phyloP scores from a whole-genome alignment of 202 grass and related monocot species.

The Schoenoplectus tabernaemontani region DNA sequence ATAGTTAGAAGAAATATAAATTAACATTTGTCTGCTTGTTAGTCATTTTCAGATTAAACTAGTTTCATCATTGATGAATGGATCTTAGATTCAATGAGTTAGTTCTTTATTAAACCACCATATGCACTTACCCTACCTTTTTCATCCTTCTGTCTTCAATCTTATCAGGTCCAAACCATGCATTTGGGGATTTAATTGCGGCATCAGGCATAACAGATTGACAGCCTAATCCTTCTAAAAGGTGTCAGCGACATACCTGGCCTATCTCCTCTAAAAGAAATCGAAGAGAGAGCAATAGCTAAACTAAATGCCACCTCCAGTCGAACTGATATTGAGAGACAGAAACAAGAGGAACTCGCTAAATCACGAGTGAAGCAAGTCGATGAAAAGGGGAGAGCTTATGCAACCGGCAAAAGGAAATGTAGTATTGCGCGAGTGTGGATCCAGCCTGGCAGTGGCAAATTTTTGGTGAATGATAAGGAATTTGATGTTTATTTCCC shows the following conservation, averaged over 20 bases:
- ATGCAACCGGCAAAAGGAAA: conserved; percentile 90
- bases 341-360: conserved; percentile 69
- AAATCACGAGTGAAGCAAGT: conserved; percentile 68
- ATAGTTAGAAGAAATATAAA: neutral
- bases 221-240: conserved; percentile 92
- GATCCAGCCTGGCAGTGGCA: conserved; percentile 79
- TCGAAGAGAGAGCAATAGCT: conserved; percentile 70
- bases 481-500: conserved; percentile 92
- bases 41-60: neutral
- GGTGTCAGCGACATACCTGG: conserved; percentile 50
- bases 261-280: conserved; percentile 70
- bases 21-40: neutral
- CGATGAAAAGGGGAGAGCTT: conserved; percentile 91
- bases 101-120: neutral
- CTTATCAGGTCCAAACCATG: conserved; percentile 54
- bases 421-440: conserved; percentile 83
- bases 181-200: conserved; percentile 77
- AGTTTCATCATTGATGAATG: too few species aligned
- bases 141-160: neutral
- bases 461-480: conserved; percentile 79
- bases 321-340: conserved; percentile 59
- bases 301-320: conserved; percentile 58
- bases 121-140: neutral
- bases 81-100: neutral
- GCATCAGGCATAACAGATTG: conserved; percentile 77